phyloP scores from a whole-genome alignment of 176 grass and related monocot species.

The Cymbopogon citratus region DNA sequence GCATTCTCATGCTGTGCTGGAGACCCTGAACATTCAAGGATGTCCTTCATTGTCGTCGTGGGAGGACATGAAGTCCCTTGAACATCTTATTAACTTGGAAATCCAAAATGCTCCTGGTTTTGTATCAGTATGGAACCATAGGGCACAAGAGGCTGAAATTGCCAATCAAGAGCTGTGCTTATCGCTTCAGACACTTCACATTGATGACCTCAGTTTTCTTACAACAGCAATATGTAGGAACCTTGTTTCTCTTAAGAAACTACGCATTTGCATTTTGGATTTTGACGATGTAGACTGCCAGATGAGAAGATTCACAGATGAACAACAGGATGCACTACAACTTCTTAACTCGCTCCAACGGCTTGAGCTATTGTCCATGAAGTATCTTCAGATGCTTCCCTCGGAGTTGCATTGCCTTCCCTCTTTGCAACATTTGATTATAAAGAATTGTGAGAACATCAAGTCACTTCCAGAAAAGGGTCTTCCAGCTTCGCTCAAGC shows the following conservation, averaged over 20 bases:
- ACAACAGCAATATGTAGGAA: not conserved
- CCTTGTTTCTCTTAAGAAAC: not conserved
- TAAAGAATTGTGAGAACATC: not conserved
- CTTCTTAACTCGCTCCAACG: not conserved
- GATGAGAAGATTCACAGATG: not conserved
- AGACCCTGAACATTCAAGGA: slow-evolving; percentile 2
- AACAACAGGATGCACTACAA: not conserved
- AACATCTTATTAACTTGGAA: not conserved
- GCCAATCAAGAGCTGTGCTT: not conserved
- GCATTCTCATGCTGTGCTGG: not conserved
- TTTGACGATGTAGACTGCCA: not conserved
- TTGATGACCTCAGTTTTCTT: slow-evolving; percentile 5
- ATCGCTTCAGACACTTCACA: not conserved
- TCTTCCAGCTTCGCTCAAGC: slow-evolving; percentile 15
- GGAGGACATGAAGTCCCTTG: not conserved
- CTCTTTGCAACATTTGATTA: not conserved
- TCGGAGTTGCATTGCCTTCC: not conserved
- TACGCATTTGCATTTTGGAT: not conserved
- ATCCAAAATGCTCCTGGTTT: not conserved
- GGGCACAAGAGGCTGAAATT: not conserved
- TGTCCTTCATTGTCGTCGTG: slow-evolving; percentile 7
- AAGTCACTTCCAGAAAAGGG: not conserved
- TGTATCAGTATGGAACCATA: not conserved
- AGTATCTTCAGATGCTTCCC: not conserved
- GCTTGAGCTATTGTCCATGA: not conserved